Base-by-base conservation (phyloP, 2,329 filamentous ascomycete species). In the Fusarium brevicatenulatum region DNA sequence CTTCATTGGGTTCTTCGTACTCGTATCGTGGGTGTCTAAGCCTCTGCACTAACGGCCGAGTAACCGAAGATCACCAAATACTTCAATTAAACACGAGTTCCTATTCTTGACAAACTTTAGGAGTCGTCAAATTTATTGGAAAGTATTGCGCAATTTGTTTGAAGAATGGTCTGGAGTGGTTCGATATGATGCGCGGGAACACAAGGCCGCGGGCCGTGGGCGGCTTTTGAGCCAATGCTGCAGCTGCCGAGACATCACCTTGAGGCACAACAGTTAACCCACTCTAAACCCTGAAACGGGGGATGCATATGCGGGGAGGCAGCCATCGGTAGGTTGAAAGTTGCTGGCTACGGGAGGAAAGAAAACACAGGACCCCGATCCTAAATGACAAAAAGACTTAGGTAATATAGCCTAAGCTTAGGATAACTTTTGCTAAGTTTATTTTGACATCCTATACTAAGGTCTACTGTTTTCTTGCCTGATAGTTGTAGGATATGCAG, bases 51-150 rank as follows among this genome's bases (percentile, higher is more conserved):
- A 54, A 54, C 9, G 9, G 34, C 34, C 50, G 50, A 40, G 10
- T 5, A n/a, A 54, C 34, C 50, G 30, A 32, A n/a, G 39, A n/a
- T 40, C 39, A n/a, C 39, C 39, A 19, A 5, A 28, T 44, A 23
- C 15, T 19, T 50, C n/a, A 25, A 25, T 25, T 11, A 23, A 25
- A 39, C 13, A 28, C 15, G 50, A 37, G 23, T 37, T 53, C 25
- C 23, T 53, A 16, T 53, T 37, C 3, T 28, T 37, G 23, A 28
- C 13, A 37, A 21, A 2, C 13, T 28, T 28, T 3, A 12, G 13
- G 16, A 25, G 16, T 4, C 10, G 0, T 7, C 3, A 13, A 23
- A n/a, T 3, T 2, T 19, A 36, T 52, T 10, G 21, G 18, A 3
- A 25, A 4, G 9, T 15, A 36, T 6, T 23, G 9, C 2, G 8